These are phyloP conservation scores for Lepidopterella palustris DNA, from an alignment of 495 filamentous ascomycete genomes.

Conservation along the genomic window DNA sequence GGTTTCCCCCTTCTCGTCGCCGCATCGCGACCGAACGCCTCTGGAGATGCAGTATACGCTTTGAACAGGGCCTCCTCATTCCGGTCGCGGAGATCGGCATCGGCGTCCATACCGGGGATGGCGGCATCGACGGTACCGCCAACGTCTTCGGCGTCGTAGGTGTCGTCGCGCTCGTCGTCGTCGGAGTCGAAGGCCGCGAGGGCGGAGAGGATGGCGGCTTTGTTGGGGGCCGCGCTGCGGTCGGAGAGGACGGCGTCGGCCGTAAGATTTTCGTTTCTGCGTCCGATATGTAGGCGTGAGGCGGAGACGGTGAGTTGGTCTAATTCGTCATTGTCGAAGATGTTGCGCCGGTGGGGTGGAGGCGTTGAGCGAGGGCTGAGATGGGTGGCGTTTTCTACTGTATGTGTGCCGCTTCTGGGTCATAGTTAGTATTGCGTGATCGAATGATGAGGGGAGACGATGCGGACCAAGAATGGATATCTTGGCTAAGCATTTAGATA, in stretches of 20 bases:
- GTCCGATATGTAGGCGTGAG: constrained; percentile 68
- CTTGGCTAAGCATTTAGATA: too few species aligned
- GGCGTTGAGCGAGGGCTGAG: constrained; percentile 42
- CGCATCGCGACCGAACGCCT: constrained; percentile 62
- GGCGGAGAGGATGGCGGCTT: constrained; percentile 85
- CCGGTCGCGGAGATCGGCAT: constrained; percentile 20
- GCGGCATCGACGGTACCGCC: constrained; percentile 72
- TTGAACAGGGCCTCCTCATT: constrained; percentile 54
- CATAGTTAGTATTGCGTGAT: not conserved
- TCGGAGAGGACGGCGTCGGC: constrained; percentile 57
- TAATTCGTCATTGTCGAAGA: constrained; percentile 76
- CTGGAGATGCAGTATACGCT: constrained; percentile 55
- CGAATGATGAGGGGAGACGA: not conserved
- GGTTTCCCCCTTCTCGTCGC: constrained; percentile 57
- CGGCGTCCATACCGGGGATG: constrained; percentile 34
- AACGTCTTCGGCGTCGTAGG: constrained; percentile 87
- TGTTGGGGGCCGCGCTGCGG: constrained; percentile 53
- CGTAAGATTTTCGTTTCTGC: constrained; percentile 53
- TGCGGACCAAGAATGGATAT: too few species aligned
- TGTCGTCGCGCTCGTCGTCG: constrained; percentile 96
- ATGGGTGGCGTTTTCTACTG: constrained; percentile 4
- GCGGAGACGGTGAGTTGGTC: constrained; percentile 59
- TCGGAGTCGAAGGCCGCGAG: constrained; percentile 88
- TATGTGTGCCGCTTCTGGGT: constrained; percentile 6
- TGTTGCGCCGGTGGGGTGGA: constrained; percentile 50